These are phyloP conservation scores for Penicillium verhagenii DNA, from an alignment of 495 filamentous ascomycete genomes.

Conservation along the genomic window DNA sequence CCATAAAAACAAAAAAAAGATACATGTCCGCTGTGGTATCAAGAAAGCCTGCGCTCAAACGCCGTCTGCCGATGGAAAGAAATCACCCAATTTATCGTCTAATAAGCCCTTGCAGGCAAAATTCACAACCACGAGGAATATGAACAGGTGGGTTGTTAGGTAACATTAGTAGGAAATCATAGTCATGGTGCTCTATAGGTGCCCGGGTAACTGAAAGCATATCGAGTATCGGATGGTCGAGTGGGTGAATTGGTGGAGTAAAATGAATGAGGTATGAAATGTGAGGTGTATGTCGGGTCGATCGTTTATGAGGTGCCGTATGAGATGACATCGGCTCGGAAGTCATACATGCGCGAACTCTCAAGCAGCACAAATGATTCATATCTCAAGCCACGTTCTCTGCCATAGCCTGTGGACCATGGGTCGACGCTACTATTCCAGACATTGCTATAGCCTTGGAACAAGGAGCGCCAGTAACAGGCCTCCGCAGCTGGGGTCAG, in stretches of 20 bases:
- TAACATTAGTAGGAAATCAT: conserved; percentile 7
- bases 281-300: not conserved
- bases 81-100: not conserved
- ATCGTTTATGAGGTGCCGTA: conserved; percentile 5
- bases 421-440: conserved; percentile 34
- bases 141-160: not conserved
- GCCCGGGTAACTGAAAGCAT: not conserved
- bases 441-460: conserved; percentile 47
- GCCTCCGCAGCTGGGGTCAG: conserved; percentile 57
- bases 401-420: conserved; percentile 15
- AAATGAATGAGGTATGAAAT: not conserved
- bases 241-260: too few relatives aligned
- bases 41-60: conserved; percentile 7
- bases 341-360: conserved; percentile 34
- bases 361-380: conserved; percentile 41
- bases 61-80: conserved; percentile 2
- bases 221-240: not conserved
- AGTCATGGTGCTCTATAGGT: not conserved
- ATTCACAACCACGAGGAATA: not conserved
- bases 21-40: conserved; percentile 8
- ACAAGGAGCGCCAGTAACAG: conserved; percentile 57
- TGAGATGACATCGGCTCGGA: conserved; percentile 13
- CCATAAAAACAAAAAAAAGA: not conserved
- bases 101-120: not conserved
- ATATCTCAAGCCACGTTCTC: conserved; percentile 37